Base-by-base conservation (phyloP, 2,329 filamentous ascomycete genomes). In the Arthrobotrys musiformis region DNA sequence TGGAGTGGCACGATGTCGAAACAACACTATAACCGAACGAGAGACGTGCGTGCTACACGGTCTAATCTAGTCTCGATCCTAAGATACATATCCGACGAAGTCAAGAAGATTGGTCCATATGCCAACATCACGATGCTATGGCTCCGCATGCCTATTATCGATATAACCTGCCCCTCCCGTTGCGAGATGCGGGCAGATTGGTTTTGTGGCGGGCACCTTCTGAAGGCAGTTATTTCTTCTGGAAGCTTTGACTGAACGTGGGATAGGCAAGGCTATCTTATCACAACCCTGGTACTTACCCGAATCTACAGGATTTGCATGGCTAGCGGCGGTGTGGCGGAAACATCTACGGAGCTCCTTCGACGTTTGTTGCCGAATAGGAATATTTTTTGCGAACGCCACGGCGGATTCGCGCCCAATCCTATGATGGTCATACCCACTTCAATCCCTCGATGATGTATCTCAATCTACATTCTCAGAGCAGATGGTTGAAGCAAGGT, bases 211-310 rank as follows among this genome's bases (percentile, higher is more conserved):
- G 54, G n/a, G 50, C 8, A 56, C 30, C 50, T 37, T 35, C 62
- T 67, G 28, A 42, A 54, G n/a, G 13, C 33, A 28, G 24, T 15
- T 19, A 19, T 52, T 52, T 52, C 7, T 61, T 74, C 52, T 61
- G 70, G 70, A 63, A 69, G 56, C 46, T 67, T 40, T 69, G 56
- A 63, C 67, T 75, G 70, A 61, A 67, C 22, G 70, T 26, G 46
- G 68, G 35, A 63, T 26, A 52, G 30, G n/a, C 19, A 44, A 37
- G 30, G 33, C 2, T 68, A 76, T 75, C 62, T 75, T 63, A 62
- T 61, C 63, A 35, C 40, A 35, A 56, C 35, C 70, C 62, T 26
- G 28, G 70, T 28, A 44, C 22, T 56, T n/a, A 67, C 48, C 35
- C 58, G 42, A 62, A 52, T 66, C 7, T 48, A 28, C n/a, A 26